Conservation (phyloP, 176 grass and related monocot genomes). For the Raddia distichophylla region DNA sequence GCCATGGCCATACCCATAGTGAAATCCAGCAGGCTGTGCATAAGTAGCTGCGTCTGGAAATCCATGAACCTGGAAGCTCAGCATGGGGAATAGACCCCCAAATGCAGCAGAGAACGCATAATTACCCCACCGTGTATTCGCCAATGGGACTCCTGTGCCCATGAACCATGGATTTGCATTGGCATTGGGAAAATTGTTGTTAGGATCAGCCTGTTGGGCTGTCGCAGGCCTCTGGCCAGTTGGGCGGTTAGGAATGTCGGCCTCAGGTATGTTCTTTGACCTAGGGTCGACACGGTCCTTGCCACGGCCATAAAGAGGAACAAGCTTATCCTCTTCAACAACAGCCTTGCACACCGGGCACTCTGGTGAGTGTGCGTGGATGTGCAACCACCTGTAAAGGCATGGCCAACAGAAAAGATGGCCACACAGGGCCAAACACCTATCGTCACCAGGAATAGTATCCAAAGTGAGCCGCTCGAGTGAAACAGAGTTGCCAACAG, state of each 20-base stretch:
- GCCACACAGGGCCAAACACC: constrained; percentile 48
- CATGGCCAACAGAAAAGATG: constrained; percentile 98
- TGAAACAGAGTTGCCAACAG: no score
- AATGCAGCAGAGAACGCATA: constrained; percentile 81
- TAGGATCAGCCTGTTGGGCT: constrained; percentile 62
- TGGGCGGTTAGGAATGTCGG: constrained; percentile 77
- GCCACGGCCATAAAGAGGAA: constrained; percentile 85
- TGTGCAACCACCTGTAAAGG: constrained; percentile 83
- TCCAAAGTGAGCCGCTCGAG: no score
- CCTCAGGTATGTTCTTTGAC: constrained; percentile 66
- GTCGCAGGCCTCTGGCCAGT: constrained; percentile 80
- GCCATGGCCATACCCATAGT: constrained; percentile 71
- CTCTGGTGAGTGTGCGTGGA: constrained; percentile 71
- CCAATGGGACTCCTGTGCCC: constrained; percentile 48
- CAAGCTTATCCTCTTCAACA: constrained; percentile 93
- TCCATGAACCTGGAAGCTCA: constrained; percentile 90
- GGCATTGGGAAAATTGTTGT: constrained; percentile 50
- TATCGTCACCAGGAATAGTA: no score
- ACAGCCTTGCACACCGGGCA: constrained; percentile 97
- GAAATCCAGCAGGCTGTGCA: constrained; percentile 69
- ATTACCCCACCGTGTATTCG: constrained; percentile 63
- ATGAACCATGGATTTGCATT: constrained; percentile 69
- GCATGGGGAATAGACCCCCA: constrained; percentile 81
- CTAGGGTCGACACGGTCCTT: constrained; percentile 87
- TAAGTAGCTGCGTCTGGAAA: constrained; percentile 69